phyloP scores from a whole-genome alignment of 306 rosid genomes.

The Cucumis cinereus region DNA sequence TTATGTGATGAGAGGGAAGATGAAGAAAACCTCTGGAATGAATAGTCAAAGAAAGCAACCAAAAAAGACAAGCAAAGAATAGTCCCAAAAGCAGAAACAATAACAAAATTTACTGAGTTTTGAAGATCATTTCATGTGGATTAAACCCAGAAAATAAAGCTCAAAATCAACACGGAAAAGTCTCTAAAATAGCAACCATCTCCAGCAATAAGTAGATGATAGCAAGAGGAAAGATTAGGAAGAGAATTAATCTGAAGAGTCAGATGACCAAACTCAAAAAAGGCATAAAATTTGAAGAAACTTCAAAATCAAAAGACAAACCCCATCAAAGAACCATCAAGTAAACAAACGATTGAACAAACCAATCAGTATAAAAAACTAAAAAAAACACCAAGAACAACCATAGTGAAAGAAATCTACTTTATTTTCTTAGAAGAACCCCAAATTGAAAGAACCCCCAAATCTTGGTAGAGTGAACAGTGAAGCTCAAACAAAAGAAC shows the following conservation, averaged over 20 bases:
- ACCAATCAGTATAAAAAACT: not conserved
- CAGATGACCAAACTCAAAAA: not conserved
- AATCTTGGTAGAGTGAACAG: slow-evolving; percentile 1
- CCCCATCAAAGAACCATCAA: not conserved
- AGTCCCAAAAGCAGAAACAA: slow-evolving; percentile 12
- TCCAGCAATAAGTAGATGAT: not conserved
- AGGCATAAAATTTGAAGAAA: not conserved
- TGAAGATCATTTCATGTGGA: slow-evolving; percentile 31
- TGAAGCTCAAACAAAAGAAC: not conserved
- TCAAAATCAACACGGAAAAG: slow-evolving; percentile 12
- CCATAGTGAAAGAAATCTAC: slow-evolving; percentile 1
- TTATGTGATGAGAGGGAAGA: slow-evolving; percentile 30
- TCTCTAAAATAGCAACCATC: not conserved
- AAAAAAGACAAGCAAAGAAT: not conserved
- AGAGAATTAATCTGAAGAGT: not conserved
- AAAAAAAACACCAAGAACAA: not conserved
- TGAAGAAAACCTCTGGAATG: not conserved
- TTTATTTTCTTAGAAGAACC: not conserved
- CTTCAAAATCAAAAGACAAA: not conserved
- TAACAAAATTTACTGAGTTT: not conserved
- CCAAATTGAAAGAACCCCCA: not conserved
- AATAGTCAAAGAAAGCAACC: slow-evolving; percentile 18
- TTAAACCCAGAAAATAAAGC: slow-evolving; percentile 13
- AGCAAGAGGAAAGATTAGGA: not conserved
- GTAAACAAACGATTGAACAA: not conserved